Evolutionary conservation across 148 eudicot species (phyloP).

Genomic region (Silene conica): DNA sequence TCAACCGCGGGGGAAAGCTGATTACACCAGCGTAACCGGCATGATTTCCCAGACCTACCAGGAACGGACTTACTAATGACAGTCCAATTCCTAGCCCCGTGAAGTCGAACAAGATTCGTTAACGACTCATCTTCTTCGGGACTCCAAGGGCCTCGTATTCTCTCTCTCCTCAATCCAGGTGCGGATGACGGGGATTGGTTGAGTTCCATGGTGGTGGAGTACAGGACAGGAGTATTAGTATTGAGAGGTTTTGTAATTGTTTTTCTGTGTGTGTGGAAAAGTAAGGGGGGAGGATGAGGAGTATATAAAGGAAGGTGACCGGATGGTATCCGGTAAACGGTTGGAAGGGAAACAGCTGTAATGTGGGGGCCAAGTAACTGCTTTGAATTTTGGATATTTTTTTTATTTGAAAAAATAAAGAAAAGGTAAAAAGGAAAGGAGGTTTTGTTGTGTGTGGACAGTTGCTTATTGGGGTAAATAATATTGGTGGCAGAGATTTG

Average conservation of each 20-base stretch:
- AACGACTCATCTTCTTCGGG: slow-evolving; percentile 51
- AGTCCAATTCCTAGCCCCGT: slow-evolving; percentile 65
- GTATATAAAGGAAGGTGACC: slow-evolving; percentile 23
- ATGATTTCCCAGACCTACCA: slow-evolving; percentile 64
- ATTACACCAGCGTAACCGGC: slow-evolving; percentile 71
- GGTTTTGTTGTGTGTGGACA: neutral
- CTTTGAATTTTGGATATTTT: slow-evolving; percentile 5
- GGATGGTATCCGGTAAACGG: slow-evolving; percentile 27
- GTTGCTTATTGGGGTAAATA: neutral
- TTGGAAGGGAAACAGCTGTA: slow-evolving; percentile 31
- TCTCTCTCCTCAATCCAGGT: slow-evolving; percentile 16
- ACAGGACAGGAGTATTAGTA: too few species aligned
- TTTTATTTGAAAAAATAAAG: neutral
- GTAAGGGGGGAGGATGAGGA: neutral
- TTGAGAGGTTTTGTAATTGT: neutral
- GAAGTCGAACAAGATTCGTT: slow-evolving; percentile 32
- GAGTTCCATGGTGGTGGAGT: too few species aligned
- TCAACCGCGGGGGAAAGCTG: slow-evolving; percentile 71
- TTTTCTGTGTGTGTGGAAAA: neutral
- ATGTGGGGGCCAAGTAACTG: slow-evolving; percentile 21
- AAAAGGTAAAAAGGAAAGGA: neutral
- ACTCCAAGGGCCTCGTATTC: slow-evolving; percentile 72
- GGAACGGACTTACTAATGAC: slow-evolving; percentile 45
- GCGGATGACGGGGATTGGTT: too few species aligned
- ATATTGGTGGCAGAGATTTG: slow-evolving; percentile 9